A percentile compares a stretch with the other conserved stretches of the same genome.
Evolutionary conservation across 2,329 filamentous ascomycete species (phyloP).

Genomic region (Geosmithia flava): DNA sequence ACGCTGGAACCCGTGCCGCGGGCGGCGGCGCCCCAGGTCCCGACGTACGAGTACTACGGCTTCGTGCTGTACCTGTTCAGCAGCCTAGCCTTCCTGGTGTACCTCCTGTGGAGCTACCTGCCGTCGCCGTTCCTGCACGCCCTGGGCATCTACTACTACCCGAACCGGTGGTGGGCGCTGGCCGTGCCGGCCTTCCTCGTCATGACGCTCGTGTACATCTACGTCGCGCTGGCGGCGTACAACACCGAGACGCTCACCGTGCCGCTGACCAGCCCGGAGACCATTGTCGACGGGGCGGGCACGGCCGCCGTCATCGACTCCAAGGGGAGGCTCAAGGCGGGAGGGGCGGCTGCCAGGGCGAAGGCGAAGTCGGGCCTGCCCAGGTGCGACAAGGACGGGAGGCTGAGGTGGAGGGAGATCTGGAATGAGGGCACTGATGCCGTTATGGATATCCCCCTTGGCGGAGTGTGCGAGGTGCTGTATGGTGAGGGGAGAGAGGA

Average conservation of each 20-base stretch:
- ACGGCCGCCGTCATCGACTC: constrained; percentile 73
- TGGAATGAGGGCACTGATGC: constrained; percentile 95
- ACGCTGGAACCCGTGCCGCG: constrained; percentile 53
- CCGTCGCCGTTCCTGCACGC: constrained; percentile 86
- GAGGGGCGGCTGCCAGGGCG: constrained; percentile 5
- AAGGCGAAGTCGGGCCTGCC: constrained; percentile 17
- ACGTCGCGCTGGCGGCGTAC: constrained; percentile 80
- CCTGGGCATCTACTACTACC: constrained; percentile 92
- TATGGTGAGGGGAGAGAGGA: constrained; percentile 52
- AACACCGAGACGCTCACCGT: constrained; percentile 84
- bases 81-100: constrained; percentile 64
- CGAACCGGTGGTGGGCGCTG: constrained; percentile 94
- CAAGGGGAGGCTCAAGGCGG: constrained; percentile 41
- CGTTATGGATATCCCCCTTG: constrained; percentile 91
- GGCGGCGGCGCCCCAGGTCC: constrained; percentile 72
- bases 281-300: constrained; percentile 81
- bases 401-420: constrained; percentile 61
- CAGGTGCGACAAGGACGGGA: constrained; percentile 21
- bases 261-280: constrained; percentile 68
- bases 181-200: constrained; percentile 86
- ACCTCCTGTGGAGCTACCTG: constrained; percentile 75
- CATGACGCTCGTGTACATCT: constrained; percentile 82
- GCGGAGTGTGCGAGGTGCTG: constrained; percentile 86
- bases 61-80: constrained; percentile 93
- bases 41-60: constrained; percentile 99